Conservation (phyloP, 2,329 filamentous ascomycete species). For the Laburnicola sp. region DNA sequence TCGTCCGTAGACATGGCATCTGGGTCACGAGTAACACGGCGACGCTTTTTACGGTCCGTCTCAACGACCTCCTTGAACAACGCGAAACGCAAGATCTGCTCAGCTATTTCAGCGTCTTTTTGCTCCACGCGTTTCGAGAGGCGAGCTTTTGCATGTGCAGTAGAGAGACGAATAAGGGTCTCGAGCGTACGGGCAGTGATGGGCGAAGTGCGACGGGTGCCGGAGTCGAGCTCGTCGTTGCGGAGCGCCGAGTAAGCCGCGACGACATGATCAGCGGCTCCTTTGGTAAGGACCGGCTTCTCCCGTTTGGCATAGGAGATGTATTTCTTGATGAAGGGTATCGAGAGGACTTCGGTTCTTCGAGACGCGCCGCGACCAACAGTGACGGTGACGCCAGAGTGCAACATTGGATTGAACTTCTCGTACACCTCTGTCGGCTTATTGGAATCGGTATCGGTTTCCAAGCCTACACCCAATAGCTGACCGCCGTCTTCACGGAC, state of each 20-base stretch:
- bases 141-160: constrained; percentile 90
- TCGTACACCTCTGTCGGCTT: constrained; percentile 87
- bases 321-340: constrained; percentile 99
- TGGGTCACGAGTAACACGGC: constrained; percentile 68
- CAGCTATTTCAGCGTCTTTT: constrained; percentile 82
- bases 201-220: constrained; percentile 88
- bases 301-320: constrained; percentile 96
- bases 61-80: constrained; percentile 93
- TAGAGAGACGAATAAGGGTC: constrained; percentile 96
- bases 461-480: constrained; percentile 82
- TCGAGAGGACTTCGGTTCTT: constrained; percentile 85
- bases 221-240: constrained; percentile 94
- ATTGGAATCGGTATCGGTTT: constrained; percentile 73
- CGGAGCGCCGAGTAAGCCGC: constrained; percentile 88
- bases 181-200: constrained; percentile 97
- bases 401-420: constrained; percentile 94
- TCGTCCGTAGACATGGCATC: constrained; percentile 59
- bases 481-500: constrained; percentile 86
- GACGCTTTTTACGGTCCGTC: constrained; percentile 77
- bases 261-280: constrained; percentile 88
- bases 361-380: constrained; percentile 73
- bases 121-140: constrained; percentile 88
- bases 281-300: constrained; percentile 87
- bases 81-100: constrained; percentile 88
- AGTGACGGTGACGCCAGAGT: constrained; percentile 82